Evolutionary conservation across 805 yeast species (phyloP).

Genomic region (Candida taoyuanica): DNA sequence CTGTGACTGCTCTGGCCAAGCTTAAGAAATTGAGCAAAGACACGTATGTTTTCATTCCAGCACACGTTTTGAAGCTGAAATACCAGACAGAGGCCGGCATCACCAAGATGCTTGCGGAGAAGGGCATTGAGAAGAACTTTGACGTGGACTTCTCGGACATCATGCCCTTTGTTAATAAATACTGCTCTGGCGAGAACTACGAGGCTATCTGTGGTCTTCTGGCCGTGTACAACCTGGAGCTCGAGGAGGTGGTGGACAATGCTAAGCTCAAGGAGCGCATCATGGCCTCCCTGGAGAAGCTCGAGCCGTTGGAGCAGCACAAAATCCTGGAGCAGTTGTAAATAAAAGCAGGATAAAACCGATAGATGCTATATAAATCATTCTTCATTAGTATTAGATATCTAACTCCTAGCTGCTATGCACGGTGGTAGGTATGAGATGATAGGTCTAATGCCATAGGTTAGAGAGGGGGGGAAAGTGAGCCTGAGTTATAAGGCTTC

Average conservation of each 20-base stretch:
- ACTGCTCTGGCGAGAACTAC: conserved; percentile 9
- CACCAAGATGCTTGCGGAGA: conserved; percentile 22
- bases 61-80: conserved; percentile 20
- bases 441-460: too few relatives aligned
- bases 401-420: too few relatives aligned
- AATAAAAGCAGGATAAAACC: too few relatives aligned
- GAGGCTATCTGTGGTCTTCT: conserved; percentile 16
- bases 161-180: conserved; percentile 12
- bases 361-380: too few relatives aligned
- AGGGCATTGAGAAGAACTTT: conserved; percentile 25
- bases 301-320: conserved; percentile 23
- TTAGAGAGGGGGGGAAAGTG: too few relatives aligned
- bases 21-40: conserved; percentile 19
- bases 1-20: conserved; percentile 20
- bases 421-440: too few relatives aligned
- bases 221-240: conserved; percentile 14
- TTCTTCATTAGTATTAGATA: too few relatives aligned
- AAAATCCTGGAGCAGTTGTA: conserved; percentile 11
- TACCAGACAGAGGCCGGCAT: conserved; percentile 20
- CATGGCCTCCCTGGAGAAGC: conserved; percentile 6
- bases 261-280: conserved; percentile 14
- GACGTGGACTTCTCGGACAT: conserved; percentile 16
- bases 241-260: conserved; percentile 20
- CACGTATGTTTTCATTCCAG: conserved; percentile 18
- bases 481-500: too few relatives aligned